Evolutionary conservation across 805 yeast species (phyloP), one percentile per base, ranked within the genome.

Genomic region (Kluyveromyces siamensis): DNA sequence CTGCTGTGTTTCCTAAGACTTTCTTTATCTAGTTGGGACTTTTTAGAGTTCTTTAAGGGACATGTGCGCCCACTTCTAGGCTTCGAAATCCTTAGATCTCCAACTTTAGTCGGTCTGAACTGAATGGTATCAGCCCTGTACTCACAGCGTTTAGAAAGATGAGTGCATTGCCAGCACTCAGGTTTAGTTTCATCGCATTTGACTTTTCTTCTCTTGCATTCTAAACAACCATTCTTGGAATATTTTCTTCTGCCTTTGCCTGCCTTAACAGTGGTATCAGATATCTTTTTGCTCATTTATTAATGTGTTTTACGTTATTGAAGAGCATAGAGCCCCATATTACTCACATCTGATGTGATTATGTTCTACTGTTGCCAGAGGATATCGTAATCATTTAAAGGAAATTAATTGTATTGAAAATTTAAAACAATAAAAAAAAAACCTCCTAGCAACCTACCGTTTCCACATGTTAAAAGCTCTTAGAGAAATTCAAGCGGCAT

Each of bases 161-260:
- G 51, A 4, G 51, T 39, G 21, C 54, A 51, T 37, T 51, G 51
- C 51, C 51, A 51, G 40, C 50, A 45, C 2, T 44, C 41, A 8
- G 51, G 48, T 36, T 40, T 43, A 14, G 40, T 42, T 30, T 54
- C 48, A 44, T 50, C 52, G 30, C 57, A 54, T 41, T 54, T 54
- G 13, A 53, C 51, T 39, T 52, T 52, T 36, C 53, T 45, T 43
- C 51, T 46, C 37, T 53, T 53, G 27, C 56, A 53, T 44, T 52
- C 55, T 8, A 40, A 39, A 27, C 56, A 53, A 2, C 55, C 55
- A 35, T 40, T 30, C 27, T 44, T 47, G 9, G 53, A 43, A n/a
- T 52, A 46, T 44, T 40, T 40, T 17, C 52, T 30, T 30, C 35
- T 30, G 3, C 11, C 14, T 30, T 30, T 30, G 7, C 35, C 11